Evolutionary conservation across 2,329 filamentous ascomycete genomes (phyloP), one percentile per base, ranked within the genome.

Genomic region (Colletotrichum aenigma): DNA sequence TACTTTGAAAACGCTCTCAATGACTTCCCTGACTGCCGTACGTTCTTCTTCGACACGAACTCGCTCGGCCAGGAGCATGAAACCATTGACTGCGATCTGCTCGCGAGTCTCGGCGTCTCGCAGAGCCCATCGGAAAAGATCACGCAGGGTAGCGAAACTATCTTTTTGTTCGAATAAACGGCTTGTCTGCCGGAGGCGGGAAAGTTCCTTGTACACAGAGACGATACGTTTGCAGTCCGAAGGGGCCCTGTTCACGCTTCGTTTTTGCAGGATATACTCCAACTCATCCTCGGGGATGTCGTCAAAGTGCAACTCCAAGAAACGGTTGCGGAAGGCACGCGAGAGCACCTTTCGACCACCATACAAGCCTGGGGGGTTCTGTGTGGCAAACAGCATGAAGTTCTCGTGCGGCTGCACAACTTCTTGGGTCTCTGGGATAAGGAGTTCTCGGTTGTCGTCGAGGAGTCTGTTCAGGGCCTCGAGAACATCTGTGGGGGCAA

Each of bases 381-480:
- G 97, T 0, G 97, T 99, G 3, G 97, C 97, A 81, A 99, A 99
- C 0, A 99, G 91, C 92, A 98, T 98, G 83, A 99, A 99, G 79
- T 97, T 96, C 34, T 95, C 93, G 78, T 99, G 96, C 0, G 97
- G 97, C 36, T 93, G 93, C 55, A 99, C 94, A 43, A 97, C 89
- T 83, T 99, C 96, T 84, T 99, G 97, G 0, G 97, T 98, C 83
- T 99, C 97, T 0, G 97, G 96, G 38, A 99, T 96, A 28, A 99
- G 89, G 6, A 99, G 91, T 84, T 99, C 97, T 75, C 97, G 91
- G 80, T 99, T 99, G 81, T 99, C 97, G 80, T 99, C 97, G 1
- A 99, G 88, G 0, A 99, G 90, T 80, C 97, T 93, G 84, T 99
- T 99, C 52, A 99, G 88, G 0, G 97, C 97, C 86, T 99, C 97